Percentiles rank a stretch among this genome's conserved stretches.
These are phyloP conservation scores for Xylaria sp. DNA, from an alignment of 2,329 filamentous ascomycete genomes.

Conservation along the genomic window DNA sequence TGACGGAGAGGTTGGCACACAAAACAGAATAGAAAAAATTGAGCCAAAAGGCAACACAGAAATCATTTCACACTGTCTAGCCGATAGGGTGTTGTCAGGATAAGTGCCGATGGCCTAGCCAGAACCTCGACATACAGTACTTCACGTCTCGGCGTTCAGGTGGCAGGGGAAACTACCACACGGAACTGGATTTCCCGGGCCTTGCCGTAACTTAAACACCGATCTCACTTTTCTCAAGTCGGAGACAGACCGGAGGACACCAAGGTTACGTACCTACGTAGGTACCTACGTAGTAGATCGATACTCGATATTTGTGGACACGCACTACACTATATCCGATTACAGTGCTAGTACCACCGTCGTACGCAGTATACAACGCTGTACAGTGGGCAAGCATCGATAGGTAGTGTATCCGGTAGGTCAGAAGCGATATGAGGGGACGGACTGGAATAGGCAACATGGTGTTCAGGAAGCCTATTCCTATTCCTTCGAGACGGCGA, in stretches of 20 bases:
- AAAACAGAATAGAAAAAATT: slow-evolving; percentile 41
- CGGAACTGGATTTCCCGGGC: slow-evolving; percentile 31
- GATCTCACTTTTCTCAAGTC: slow-evolving; percentile 36
- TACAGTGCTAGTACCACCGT: slow-evolving; percentile 10
- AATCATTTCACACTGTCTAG: slow-evolving; percentile 36
- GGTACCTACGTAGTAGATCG: too few relatives aligned
- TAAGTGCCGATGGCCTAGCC: slow-evolving; percentile 42
- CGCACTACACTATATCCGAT: slow-evolving; percentile 2
- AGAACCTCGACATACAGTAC: slow-evolving; percentile 14
- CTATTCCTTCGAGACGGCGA: slow-evolving; percentile 37
- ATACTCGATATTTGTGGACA: slow-evolving; percentile 15
- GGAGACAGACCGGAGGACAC: slow-evolving; percentile 31
- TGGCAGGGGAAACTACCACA: slow-evolving; percentile 25
- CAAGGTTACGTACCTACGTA: too few relatives aligned
- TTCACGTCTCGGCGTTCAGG: slow-evolving; percentile 28
- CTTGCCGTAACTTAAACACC: slow-evolving; percentile 33
- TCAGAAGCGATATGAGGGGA: slow-evolving; percentile 34
- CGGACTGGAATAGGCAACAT: slow-evolving; percentile 29
- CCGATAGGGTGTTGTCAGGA: slow-evolving; percentile 37
- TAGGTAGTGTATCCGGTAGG: slow-evolving; percentile 16
- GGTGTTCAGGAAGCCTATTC: slow-evolving; percentile 30
- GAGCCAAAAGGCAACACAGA: slow-evolving; percentile 34
- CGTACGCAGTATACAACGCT: slow-evolving; percentile 19
- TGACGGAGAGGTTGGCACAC: slow-evolving; percentile 48
- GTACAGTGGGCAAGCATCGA: slow-evolving; percentile 10